Conservation (phyloP, 2,329 filamentous ascomycete species). For the Lasiodiplodia sp. region DNA sequence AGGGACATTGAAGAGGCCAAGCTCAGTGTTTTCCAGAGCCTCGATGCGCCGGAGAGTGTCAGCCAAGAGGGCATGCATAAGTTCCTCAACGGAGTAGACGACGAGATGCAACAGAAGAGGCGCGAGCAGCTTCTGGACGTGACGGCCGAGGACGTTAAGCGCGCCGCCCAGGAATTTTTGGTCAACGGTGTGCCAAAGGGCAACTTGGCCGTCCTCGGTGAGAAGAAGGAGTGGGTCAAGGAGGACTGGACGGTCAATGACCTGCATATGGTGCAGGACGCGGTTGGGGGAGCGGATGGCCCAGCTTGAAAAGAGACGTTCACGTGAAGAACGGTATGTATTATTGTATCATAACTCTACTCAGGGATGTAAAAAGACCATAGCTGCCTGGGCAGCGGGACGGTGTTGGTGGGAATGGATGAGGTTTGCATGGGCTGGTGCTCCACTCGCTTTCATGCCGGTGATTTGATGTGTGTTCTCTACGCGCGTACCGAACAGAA, state of each 20-base stretch:
- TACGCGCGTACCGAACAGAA: constrained; percentile 19
- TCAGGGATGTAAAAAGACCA: constrained; percentile 25
- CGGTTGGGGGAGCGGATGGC: constrained; percentile 20
- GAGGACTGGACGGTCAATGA: constrained; percentile 78
- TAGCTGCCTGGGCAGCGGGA: constrained; percentile 11
- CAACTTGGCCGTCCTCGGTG: constrained; percentile 77
- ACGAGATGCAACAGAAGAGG: constrained; percentile 87
- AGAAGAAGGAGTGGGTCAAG: constrained; percentile 77
- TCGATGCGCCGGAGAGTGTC: constrained; percentile 88
- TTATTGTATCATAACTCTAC: constrained; percentile 29
- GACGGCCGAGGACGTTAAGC: constrained; percentile 77
- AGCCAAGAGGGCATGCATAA: constrained; percentile 85
- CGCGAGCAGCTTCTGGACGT: constrained; percentile 88
- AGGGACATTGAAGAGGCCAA: constrained; percentile 95
- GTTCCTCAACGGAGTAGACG: constrained; percentile 84
- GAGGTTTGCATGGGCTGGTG: neutral
- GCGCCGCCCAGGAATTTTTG: constrained; percentile 82
- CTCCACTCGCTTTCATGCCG: neutral
- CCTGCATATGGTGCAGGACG: constrained; percentile 64
- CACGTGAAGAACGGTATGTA: constrained; percentile 17
- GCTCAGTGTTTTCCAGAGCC: constrained; percentile 87
- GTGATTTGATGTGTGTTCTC: neutral
- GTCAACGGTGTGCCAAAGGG: constrained; percentile 68
- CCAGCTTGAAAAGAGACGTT: constrained; percentile 10
- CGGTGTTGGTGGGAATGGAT: neutral